Conservation (phyloP, 2,329 filamentous ascomycete species). For the Lecanicillium sp. region DNA sequence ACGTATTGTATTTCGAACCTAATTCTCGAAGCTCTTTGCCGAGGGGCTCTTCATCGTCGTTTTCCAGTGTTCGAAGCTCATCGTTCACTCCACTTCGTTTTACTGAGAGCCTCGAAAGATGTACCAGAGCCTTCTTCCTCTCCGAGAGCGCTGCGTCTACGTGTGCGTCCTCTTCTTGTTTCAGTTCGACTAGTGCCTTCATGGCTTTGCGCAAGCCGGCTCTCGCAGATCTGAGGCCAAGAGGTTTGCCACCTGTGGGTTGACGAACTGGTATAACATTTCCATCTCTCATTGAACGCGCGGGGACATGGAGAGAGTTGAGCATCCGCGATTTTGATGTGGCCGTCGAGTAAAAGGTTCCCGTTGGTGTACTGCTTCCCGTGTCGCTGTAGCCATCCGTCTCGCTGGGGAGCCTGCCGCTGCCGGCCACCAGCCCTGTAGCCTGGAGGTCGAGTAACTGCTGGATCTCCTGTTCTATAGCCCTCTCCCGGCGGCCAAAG, state of each 20-base stretch:
- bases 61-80: slow-evolving; percentile 50
- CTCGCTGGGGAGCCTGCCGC: slow-evolving; percentile 22
- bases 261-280: slow-evolving; percentile 57
- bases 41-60: slow-evolving; percentile 52
- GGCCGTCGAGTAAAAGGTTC: slow-evolving; percentile 33
- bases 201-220: slow-evolving; percentile 59
- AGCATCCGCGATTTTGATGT: slow-evolving; percentile 35
- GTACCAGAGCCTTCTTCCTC: slow-evolving; percentile 51
- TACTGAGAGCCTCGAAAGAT: slow-evolving; percentile 47
- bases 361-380: slow-evolving; percentile 37
- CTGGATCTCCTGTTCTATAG: slow-evolving; percentile 43
- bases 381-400: slow-evolving; percentile 32
- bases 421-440: slow-evolving; percentile 35
- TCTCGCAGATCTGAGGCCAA: slow-evolving; percentile 57
- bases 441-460: slow-evolving; percentile 44
- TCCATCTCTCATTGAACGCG: slow-evolving; percentile 34
- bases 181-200: slow-evolving; percentile 57
- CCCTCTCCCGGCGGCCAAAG: slow-evolving; percentile 39
- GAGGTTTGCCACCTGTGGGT: slow-evolving; percentile 41
- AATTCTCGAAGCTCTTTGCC: slow-evolving; percentile 55
- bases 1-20: slow-evolving; percentile 42
- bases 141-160: slow-evolving; percentile 51
- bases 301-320: slow-evolving; percentile 37
- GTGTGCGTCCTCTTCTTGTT: slow-evolving; percentile 60
- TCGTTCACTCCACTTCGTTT: slow-evolving; percentile 43